Conservation (phyloP, 2,329 filamentous ascomycete genomes). For the Alternaria sp. region DNA sequence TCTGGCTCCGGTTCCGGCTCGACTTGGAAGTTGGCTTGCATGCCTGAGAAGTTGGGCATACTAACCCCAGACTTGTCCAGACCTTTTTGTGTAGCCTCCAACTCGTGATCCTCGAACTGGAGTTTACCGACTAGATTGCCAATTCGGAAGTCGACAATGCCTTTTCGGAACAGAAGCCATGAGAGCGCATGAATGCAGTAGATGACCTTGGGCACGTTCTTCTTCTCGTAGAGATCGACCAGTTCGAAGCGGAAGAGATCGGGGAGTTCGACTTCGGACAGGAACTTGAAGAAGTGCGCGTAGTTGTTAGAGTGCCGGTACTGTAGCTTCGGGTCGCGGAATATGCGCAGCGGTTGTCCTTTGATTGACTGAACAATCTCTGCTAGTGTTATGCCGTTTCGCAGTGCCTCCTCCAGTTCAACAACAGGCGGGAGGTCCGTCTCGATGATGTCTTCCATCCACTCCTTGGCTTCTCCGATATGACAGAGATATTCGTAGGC, state of each 20-base stretch:
- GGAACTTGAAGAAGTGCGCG: conserved; percentile 90
- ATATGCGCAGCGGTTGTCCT: conserved; percentile 78
- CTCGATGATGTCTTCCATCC: conserved; percentile 93
- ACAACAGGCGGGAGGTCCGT: conserved; percentile 89
- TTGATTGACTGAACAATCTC: conserved; percentile 91
- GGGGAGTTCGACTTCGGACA: conserved; percentile 89
- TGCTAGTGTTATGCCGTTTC: conserved; percentile 91
- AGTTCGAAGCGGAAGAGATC: conserved; percentile 97
- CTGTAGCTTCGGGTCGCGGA: conserved; percentile 82
- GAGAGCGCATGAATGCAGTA: conserved; percentile 98
- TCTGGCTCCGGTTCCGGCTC: conserved; percentile 82
- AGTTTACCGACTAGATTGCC: conserved; percentile 96
- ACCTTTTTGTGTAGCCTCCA: conserved; percentile 96
- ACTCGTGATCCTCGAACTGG: conserved; percentile 95
- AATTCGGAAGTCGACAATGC: conserved; percentile 93
- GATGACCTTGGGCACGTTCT: conserved; percentile 98
- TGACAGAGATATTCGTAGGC: conserved; percentile 99
- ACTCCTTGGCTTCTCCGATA: conserved; percentile 98
- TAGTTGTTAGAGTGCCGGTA: conserved; percentile 98
- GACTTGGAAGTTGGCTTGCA: conserved; percentile 93
- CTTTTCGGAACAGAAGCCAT: conserved; percentile 95
- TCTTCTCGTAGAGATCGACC: conserved; percentile 98
- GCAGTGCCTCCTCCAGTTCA: conserved; percentile 87
- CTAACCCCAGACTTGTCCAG: conserved; percentile 92
- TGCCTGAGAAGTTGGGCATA: conserved; percentile 98